Evolutionary conservation across 1,284 basidiomycete genomes (phyloP), one percentile per base, ranked within the genome.

Genomic region (Tilletia walkeri): DNA sequence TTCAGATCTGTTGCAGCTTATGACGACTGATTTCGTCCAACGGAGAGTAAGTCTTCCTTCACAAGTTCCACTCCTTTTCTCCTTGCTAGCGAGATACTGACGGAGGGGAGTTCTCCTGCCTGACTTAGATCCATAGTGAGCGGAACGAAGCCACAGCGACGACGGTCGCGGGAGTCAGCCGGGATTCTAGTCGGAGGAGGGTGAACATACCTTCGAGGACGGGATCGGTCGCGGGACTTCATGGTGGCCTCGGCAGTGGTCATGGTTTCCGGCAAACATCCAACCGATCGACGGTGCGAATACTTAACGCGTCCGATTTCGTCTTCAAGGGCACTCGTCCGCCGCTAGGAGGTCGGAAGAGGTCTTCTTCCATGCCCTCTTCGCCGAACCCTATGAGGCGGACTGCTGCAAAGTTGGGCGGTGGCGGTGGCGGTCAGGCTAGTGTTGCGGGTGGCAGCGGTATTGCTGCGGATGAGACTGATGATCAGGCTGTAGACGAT

Each of bases 1-100:
- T 38, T 75, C 74, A 18, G 79, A 80, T 53, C 74, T 80, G 18
- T 73, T 80, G 10, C 78, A 78, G 70, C 69, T 66, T 10, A 66
- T 66, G 65, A 48, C n/a, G 30, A 45, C 65, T 9, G 65, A 48
- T 39, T 66, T 66, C 41, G 20, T 66, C 16, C 41, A 41, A 12
- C 30, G 65, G 30, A n/a, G 56, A 30, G 56, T 61, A 18, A 61
- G 56, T 61, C 24, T 30, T 30, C 24, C 24, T 34, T 54, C 10
- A 54, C n/a, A 54, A 54, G 54, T 20, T 12, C 12, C 30, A n/a
- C 18, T 56, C 10, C 12, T 16, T 24, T 56, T 56, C n/a, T 9
- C 9, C 30, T 10, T n/a, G 47, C n/a, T 10, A n/a, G 50, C 16
- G 12, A n/a, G 50, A 53, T 18, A 18, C 6, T 53, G 50, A 18